A percentile compares a stretch with the other conserved stretches of the same genome.
These are phyloP conservation scores for Cryphonectria carpinicola DNA, from an alignment of 2,329 filamentous ascomycete genomes.

Conservation along the genomic window DNA sequence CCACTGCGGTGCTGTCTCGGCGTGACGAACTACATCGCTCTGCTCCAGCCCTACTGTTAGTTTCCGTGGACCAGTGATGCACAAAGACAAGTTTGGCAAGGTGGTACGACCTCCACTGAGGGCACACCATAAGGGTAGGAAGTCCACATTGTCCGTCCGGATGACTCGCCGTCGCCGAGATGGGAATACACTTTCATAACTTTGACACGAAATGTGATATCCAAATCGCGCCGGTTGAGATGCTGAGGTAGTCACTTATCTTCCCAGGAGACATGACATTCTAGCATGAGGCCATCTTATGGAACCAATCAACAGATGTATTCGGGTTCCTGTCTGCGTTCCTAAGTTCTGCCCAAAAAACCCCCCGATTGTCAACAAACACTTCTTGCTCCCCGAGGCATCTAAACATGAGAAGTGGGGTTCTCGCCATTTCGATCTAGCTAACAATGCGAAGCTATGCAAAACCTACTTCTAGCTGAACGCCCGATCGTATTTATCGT, in stretches of 20 bases:
- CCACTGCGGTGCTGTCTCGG: constrained; percentile 4
- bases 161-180: no score
- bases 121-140: neutral
- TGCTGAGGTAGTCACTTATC: neutral
- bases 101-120: neutral
- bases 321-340: neutral
- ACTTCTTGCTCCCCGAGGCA: neutral
- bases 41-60: constrained; percentile 3
- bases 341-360: neutral
- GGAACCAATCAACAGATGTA: neutral
- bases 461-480: constrained; percentile 5
- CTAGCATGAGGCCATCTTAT: neutral
- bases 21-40: constrained; percentile 1
- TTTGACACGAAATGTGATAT: neutral
- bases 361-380: neutral
- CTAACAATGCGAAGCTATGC: neutral
- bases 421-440: neutral
- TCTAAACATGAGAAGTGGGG: neutral
- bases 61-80: constrained; percentile 13
- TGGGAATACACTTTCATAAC: neutral
- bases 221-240: neutral
- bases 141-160: neutral
- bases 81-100: constrained; percentile 3
- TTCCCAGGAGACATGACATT: neutral
- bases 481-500: constrained; percentile 10